phyloP scores from a whole-genome alignment of 2,329 filamentous ascomycete genomes.

The Fusarium sp. region DNA sequence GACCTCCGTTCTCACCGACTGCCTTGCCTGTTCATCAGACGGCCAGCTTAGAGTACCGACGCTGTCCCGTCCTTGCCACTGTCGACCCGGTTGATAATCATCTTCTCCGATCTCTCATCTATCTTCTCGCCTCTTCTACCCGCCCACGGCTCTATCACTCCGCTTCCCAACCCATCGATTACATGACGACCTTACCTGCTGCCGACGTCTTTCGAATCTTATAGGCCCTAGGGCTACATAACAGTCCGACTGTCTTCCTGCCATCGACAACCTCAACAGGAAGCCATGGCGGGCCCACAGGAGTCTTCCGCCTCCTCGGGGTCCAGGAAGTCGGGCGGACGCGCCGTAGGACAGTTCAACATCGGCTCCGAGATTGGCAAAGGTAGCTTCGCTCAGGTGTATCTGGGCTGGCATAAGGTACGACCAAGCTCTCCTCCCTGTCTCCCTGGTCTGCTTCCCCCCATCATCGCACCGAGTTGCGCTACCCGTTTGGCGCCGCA shows the following conservation, averaged over 20 bases:
- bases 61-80: slow-evolving; percentile 25
- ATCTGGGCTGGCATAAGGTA: slow-evolving; percentile 88
- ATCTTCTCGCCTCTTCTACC: slow-evolving; percentile 24
- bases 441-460: slow-evolving; percentile 22
- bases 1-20: slow-evolving; percentile 46
- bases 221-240: slow-evolving; percentile 56
- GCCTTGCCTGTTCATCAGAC: slow-evolving; percentile 38
- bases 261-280: slow-evolving; percentile 52
- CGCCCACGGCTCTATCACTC: slow-evolving; percentile 30
- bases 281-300: slow-evolving; percentile 59
- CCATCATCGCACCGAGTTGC: slow-evolving; percentile 22
- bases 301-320: slow-evolving; percentile 54
- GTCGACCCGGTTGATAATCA: slow-evolving; percentile 38
- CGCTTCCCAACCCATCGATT: slow-evolving; percentile 48
- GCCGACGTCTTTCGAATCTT: slow-evolving; percentile 55
- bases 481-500: slow-evolving; percentile 27
- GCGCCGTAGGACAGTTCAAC: slow-evolving; percentile 80
- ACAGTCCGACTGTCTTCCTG: slow-evolving; percentile 53
- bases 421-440: slow-evolving; percentile 17
- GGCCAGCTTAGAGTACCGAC: slow-evolving; percentile 26
- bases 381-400: slow-evolving; percentile 97
- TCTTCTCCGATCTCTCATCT: slow-evolving; percentile 12
- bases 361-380: slow-evolving; percentile 94
- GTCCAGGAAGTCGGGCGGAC: slow-evolving; percentile 55
- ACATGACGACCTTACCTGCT: slow-evolving; percentile 58